A percentile compares a stretch with the other conserved stretches of the same genome.
Conservation (phyloP, 768 basidiomycete species). For the Podaxis pistillaris region DNA sequence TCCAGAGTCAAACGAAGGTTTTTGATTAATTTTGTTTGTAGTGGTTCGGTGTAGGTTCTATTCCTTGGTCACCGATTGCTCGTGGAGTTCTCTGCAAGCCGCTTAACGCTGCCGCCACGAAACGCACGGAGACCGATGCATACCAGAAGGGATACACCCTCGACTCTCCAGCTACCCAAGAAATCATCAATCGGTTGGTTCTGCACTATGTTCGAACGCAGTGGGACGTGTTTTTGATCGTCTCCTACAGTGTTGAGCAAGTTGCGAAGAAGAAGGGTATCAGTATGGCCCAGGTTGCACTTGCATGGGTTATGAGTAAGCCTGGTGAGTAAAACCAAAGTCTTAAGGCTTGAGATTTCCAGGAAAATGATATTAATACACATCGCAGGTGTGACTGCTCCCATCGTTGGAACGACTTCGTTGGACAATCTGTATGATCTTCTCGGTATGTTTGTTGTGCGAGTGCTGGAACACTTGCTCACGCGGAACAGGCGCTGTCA, state of each 20-base stretch:
- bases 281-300: slow-evolving; percentile 55
- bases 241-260: slow-evolving; percentile 43
- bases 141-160: slow-evolving; percentile 21
- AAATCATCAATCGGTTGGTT: slow-evolving; percentile 36
- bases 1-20: too few species aligned
- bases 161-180: slow-evolving; percentile 25
- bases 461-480: not conserved
- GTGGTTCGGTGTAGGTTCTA: slow-evolving; percentile 52
- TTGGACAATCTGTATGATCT: slow-evolving; percentile 50
- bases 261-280: slow-evolving; percentile 49
- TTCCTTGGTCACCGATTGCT: slow-evolving; percentile 61
- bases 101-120: slow-evolving; percentile 32
- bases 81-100: slow-evolving; percentile 53
- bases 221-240: not conserved
- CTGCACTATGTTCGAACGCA: not conserved
- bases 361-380: not conserved
- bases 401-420: slow-evolving; percentile 54
- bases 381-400: slow-evolving; percentile 43
- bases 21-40: slow-evolving; percentile 17
- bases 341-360: too few species aligned
- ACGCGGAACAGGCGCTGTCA: slow-evolving; percentile 18
- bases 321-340: slow-evolving; percentile 25
- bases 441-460: slow-evolving; percentile 32
- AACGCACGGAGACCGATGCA: slow-evolving; percentile 36
- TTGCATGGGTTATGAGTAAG: slow-evolving; percentile 50